phyloP scores from a whole-genome alignment of 805 yeast genomes.

The Teunomyces kruisii region DNA sequence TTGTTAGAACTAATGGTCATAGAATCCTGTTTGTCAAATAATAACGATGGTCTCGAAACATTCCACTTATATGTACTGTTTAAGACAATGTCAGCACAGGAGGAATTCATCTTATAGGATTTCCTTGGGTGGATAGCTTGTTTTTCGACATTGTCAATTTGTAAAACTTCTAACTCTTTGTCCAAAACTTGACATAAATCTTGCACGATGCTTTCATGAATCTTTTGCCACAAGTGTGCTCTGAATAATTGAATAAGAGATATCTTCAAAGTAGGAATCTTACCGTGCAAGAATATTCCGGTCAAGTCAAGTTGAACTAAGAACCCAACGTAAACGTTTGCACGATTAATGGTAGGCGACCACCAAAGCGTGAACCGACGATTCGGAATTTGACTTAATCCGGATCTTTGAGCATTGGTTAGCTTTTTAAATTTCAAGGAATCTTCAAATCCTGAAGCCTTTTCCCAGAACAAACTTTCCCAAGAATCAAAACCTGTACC shows the following conservation, averaged over 20 bases:
- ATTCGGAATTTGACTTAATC: slow-evolving; percentile 95
- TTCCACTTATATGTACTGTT: slow-evolving; percentile 79
- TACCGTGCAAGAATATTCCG: slow-evolving; percentile 96
- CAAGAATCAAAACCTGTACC: slow-evolving; percentile 98
- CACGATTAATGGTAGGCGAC: slow-evolving; percentile 98
- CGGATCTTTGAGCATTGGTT: slow-evolving; percentile 97
- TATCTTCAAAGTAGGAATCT: slow-evolving; percentile 94
- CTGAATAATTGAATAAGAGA: slow-evolving; percentile 94
- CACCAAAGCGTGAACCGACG: slow-evolving; percentile 98
- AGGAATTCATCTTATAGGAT: slow-evolving; percentile 95
- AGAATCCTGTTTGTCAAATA: slow-evolving; percentile 68
- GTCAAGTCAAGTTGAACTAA: slow-evolving; percentile 94
- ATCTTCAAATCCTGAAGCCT: slow-evolving; percentile 96
- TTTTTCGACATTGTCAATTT: slow-evolving; percentile 83
- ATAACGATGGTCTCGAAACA: slow-evolving; percentile 74
- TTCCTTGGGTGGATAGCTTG: slow-evolving; percentile 95
- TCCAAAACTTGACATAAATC: slow-evolving; percentile 92
- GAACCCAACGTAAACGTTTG: slow-evolving; percentile 97
- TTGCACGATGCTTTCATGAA: slow-evolving; percentile 91
- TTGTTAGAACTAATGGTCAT: slow-evolving; percentile 61
- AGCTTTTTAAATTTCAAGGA: slow-evolving; percentile 90
- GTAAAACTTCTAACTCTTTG: slow-evolving; percentile 77
- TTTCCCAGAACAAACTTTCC: slow-evolving; percentile 99
- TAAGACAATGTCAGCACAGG: slow-evolving; percentile 86
- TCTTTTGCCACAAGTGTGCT: slow-evolving; percentile 98